Evolutionary conservation across 352 stramenopile genomes (phyloP), one percentile per base, ranked within the genome.

Genomic region (Pythium coloratum): DNA sequence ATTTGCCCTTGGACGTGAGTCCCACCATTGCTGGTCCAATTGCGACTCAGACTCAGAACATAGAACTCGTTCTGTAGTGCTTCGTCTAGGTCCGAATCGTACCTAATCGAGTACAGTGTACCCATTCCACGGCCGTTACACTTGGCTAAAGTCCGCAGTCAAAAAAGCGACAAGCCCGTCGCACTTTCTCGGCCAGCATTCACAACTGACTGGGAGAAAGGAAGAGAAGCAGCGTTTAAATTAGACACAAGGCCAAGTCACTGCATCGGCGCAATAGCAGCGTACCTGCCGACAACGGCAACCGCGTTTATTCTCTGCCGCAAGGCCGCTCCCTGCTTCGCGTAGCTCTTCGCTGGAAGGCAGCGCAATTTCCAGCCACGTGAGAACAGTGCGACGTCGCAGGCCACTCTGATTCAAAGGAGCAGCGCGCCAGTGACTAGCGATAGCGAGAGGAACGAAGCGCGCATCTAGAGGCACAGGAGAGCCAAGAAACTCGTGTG

Each of bases 41-140:
- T 44, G 10, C 10, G 61, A 61, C 14, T 67, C 61, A 67, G 61
- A 67, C 42, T 62, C 61, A 56, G 61, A 62, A 32, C 24, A 32
- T 57, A 57, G n/a, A 57, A 26, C 9, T 38, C 51, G 6, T 2
- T 30, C 46, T 53, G 46, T 53, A 28, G 42, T 6, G 18, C 4
- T 40, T 34, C 2, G 18, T 44, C 3, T 18, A 59, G 55, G 34
- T 55, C 55, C 20, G 55, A 57, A 50, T 36, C 53, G 53, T 56
- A 62, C 28, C 62, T 68, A 56, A n/a, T 7, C 12, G 42, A 10
- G 8, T 0, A 10, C 16, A 8, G n/a, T 67, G 62, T 62, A 68
- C 24, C 62, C 62, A 68, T 68, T 26, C 30, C 10, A 0, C 36
- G 34, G 55, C 62, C 62, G 62, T 68, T 68, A 68, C 62, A n/a